phyloP scores from a whole-genome alignment of 345 rosid species.

The Brassica napus region Da-Ae NC_063434.1:10533501-10534000 shows the following conservation, averaged over 20 bases:
- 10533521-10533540: not conserved
- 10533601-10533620: not conserved
- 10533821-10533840: not conserved
- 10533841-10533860: not conserved
- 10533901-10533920: not conserved
- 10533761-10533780: not conserved
- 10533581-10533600: not conserved
- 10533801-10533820: not conserved
- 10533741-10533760: not conserved
- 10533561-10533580: not conserved
- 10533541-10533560: not conserved
- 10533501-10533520: not conserved
- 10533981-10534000: too few species aligned
- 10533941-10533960: not conserved
- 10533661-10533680: not conserved
- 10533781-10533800: not conserved
- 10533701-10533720: not conserved
- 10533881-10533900: not conserved
- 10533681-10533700: not conserved
- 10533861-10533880: too few species aligned
- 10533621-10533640: not conserved
- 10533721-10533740: not conserved
- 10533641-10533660: too few species aligned
- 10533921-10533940: not conserved
- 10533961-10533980: not conserved